These are phyloP conservation scores for Colletotrichum brevisporum DNA, from an alignment of 2,329 filamentous ascomycete species.

Conservation along the genomic window DNA sequence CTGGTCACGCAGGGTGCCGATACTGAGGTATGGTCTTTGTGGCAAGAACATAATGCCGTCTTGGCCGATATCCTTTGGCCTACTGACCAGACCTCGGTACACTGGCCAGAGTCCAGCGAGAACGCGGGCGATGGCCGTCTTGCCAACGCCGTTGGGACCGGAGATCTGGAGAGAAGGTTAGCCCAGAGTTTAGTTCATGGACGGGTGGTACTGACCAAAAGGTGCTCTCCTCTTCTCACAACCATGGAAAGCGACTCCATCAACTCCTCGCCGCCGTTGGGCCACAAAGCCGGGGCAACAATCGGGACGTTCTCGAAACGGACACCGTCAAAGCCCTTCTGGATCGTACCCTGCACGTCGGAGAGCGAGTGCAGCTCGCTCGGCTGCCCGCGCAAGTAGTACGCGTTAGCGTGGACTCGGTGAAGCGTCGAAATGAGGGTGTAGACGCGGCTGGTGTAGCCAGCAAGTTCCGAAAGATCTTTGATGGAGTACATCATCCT, in stretches of 20 bases:
- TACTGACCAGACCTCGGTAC: conserved; percentile 91
- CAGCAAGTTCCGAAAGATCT: conserved; percentile 94
- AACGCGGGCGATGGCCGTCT: conserved; percentile 88
- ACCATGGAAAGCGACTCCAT: conserved; percentile 91
- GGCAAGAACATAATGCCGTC: conserved; percentile 99
- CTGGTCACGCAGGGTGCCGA: conserved; percentile 94
- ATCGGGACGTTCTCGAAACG: conserved; percentile 93
- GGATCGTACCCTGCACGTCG: conserved; percentile 93
- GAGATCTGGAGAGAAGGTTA: conserved; percentile 72
- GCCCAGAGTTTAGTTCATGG: conserved; percentile 15
- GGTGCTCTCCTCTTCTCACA: conserved; percentile 90
- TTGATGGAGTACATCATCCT: conserved; percentile 99
- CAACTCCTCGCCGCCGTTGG: conserved; percentile 91
- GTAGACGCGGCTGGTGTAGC: conserved; percentile 96
- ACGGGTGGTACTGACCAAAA: conserved; percentile 68
- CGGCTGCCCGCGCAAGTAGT: conserved; percentile 77
- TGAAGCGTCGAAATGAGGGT: conserved; percentile 95
- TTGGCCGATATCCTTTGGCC: conserved; percentile 82
- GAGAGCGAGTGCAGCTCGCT: conserved; percentile 90
- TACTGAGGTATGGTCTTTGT: conserved; percentile 91
- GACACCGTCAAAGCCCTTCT: conserved; percentile 95
- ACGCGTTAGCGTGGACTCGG: conserved; percentile 91
- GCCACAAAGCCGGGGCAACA: conserved; percentile 89
- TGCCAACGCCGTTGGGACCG: conserved; percentile 94
- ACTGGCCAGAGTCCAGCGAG: conserved; percentile 96